phyloP scores from a whole-genome alignment of 352 stramenopile species.

The Pythium sukuiense region DNA sequence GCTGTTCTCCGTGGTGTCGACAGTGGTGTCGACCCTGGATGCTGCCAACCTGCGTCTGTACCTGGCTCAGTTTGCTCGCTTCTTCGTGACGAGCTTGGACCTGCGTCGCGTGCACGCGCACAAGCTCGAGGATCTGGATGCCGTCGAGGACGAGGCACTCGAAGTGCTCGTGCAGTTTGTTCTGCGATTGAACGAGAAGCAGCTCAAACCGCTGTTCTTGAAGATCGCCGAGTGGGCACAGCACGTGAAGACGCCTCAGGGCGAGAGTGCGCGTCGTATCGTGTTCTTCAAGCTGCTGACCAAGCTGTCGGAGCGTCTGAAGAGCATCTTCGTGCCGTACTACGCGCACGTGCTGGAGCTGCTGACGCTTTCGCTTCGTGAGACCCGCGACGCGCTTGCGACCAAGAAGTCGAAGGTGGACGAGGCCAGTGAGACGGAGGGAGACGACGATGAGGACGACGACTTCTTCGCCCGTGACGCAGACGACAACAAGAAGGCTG shows the following conservation, averaged over 20 bases:
- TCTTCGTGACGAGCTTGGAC: slow-evolving; percentile 82
- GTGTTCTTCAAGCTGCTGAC: slow-evolving; percentile 82
- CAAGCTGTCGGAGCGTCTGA: slow-evolving; percentile 78
- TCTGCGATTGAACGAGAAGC: slow-evolving; percentile 87
- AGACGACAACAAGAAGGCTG: slow-evolving; percentile 16
- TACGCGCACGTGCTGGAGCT: slow-evolving; percentile 77
- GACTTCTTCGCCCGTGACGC: slow-evolving; percentile 56
- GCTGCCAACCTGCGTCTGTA: slow-evolving; percentile 56
- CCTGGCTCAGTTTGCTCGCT: slow-evolving; percentile 73
- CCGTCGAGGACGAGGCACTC: slow-evolving; percentile 76
- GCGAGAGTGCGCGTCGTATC: slow-evolving; percentile 53
- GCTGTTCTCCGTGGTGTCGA: slow-evolving; percentile 72
- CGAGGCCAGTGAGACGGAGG: slow-evolving; percentile 34
- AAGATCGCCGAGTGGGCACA: slow-evolving; percentile 83
- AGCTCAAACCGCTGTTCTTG: slow-evolving; percentile 88
- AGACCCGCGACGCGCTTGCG: slow-evolving; percentile 50
- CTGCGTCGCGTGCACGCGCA: slow-evolving; percentile 62
- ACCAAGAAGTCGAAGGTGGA: slow-evolving; percentile 38
- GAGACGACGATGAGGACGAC: slow-evolving; percentile 49
- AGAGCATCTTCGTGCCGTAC: slow-evolving; percentile 89
- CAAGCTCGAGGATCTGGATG: slow-evolving; percentile 58
- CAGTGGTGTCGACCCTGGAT: slow-evolving; percentile 56
- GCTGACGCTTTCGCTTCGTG: slow-evolving; percentile 44
- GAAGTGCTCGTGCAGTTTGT: slow-evolving; percentile 81
- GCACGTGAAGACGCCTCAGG: slow-evolving; percentile 34